A percentile compares a stretch with the other conserved stretches of the same genome.
These are phyloP conservation scores for Phylloporus sp. DNA, from an alignment of 1,284 basidiomycete genomes.

Conservation along the genomic window DNA sequence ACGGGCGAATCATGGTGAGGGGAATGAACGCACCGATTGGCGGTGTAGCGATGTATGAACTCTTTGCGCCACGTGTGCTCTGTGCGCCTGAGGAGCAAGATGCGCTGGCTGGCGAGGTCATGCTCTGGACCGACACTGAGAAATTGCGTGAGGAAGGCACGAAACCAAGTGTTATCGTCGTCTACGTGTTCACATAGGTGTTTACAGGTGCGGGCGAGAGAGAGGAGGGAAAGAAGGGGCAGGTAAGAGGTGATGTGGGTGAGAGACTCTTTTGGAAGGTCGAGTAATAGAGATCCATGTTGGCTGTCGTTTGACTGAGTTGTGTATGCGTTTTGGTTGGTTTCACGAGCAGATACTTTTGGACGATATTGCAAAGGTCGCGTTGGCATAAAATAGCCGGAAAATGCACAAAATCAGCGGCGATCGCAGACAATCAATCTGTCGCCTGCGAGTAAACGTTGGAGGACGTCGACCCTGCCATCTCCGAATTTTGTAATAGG, in stretches of 20 bases:
- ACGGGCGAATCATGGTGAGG: not conserved
- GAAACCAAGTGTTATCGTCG: slow-evolving; percentile 82
- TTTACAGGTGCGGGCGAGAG: slow-evolving; percentile 60
- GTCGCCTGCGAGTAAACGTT: slow-evolving; percentile 27
- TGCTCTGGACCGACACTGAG: slow-evolving; percentile 67
- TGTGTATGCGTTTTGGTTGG: slow-evolving; percentile 2
- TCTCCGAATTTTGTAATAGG: not conserved
- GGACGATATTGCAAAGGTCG: slow-evolving; percentile 21
- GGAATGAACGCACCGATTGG: slow-evolving; percentile 55
- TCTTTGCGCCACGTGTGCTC: slow-evolving; percentile 72
- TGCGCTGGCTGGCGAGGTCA: slow-evolving; percentile 47
- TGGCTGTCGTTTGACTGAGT: slow-evolving; percentile 33
- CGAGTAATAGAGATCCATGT: slow-evolving; percentile 57
- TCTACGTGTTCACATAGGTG: slow-evolving; percentile 67
- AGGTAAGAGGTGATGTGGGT: slow-evolving; percentile 81
- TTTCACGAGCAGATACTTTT: slow-evolving; percentile 14
- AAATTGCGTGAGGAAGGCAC: slow-evolving; percentile 78
- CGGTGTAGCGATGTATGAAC: slow-evolving; percentile 57
- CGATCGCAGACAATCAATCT: slow-evolving; percentile 29
- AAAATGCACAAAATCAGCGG: slow-evolving; percentile 7
- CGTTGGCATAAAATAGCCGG: slow-evolving; percentile 36
- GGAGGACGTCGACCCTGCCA: not conserved
- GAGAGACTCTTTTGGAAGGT: slow-evolving; percentile 74
- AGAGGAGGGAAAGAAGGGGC: slow-evolving; percentile 64
- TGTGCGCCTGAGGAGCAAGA: slow-evolving; percentile 58